Evolutionary conservation across 176 grass and related monocot species (phyloP).

Genomic region (Oryza nivara): DNA sequence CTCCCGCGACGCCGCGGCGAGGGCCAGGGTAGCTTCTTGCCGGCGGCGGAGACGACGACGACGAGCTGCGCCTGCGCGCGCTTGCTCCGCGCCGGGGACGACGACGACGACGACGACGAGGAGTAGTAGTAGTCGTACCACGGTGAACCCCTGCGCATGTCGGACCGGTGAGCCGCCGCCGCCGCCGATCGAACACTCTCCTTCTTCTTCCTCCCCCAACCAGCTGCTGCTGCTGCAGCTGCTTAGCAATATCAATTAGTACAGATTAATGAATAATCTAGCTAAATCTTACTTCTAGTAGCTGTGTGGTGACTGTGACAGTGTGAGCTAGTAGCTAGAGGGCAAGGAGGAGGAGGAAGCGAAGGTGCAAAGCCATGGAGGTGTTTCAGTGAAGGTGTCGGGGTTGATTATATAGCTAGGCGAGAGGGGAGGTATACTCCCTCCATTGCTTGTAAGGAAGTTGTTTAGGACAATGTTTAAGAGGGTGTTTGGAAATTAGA

Average conservation of each 20-base stretch:
- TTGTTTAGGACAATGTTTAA: no score
- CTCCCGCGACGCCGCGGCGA: conserved; percentile 34
- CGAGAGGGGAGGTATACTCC: no score
- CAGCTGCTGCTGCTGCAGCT: neutral
- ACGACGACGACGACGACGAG: no score
- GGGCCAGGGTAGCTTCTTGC: conserved; percentile 44
- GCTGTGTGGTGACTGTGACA: no score
- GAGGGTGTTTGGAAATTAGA: no score
- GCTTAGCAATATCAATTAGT: neutral
- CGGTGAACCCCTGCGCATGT: conserved; percentile 69
- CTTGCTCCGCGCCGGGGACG: conserved; percentile 40
- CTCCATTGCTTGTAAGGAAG: no score
- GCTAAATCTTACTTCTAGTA: neutral
- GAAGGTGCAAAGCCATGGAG: conserved; percentile 35
- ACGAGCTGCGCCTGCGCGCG: conserved; percentile 23
- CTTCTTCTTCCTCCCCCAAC: neutral
- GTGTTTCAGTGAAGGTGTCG: conserved; percentile 35
- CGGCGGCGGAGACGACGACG: conserved; percentile 16
- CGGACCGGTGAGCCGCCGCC: conserved; percentile 37
- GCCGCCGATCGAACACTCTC: neutral
- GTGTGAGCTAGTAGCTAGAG: neutral
- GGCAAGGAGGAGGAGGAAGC: neutral
- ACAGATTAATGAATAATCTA: neutral
- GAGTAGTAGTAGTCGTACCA: conserved; percentile 14
- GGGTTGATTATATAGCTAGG: conserved; percentile 36